These are phyloP conservation scores for Naganishia sp. DNA, from an alignment of 1,284 basidiomycete genomes.

Conservation along the genomic window DNA sequence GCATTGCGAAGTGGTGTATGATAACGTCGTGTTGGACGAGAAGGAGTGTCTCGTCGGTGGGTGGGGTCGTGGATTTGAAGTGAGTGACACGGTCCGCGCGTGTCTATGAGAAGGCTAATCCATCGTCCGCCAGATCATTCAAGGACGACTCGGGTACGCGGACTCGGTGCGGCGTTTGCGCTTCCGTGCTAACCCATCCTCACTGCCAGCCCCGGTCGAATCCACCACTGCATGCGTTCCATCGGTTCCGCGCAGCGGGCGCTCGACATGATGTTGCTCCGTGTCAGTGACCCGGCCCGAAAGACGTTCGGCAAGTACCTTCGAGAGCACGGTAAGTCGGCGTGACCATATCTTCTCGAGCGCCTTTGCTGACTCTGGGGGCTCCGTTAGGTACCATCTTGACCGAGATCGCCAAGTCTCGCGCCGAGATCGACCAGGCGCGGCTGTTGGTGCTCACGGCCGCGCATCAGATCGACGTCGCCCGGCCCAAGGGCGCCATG, in stretches of 20 bases:
- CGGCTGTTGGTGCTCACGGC: conserved; percentile 87
- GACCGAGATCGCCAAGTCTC: conserved; percentile 83
- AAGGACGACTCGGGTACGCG: conserved; percentile 86
- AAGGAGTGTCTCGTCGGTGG: conserved; percentile 68
- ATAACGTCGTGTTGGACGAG: conserved; percentile 84
- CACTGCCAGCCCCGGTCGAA: conserved; percentile 74
- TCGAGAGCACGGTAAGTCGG: conserved; percentile 75
- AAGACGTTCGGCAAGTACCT: conserved; percentile 94
- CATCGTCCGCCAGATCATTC: conserved; percentile 70
- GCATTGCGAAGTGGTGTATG: conserved; percentile 92
- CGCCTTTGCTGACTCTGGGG: not conserved
- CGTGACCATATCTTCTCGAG: not conserved
- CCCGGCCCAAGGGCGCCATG: conserved; percentile 87
- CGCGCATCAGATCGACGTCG: conserved; percentile 88
- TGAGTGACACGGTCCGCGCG: conserved; percentile 41
- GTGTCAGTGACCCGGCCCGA: conserved; percentile 85
- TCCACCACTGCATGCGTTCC: conserved; percentile 98
- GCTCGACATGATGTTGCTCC: conserved; percentile 81
- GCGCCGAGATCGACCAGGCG: conserved; percentile 88
- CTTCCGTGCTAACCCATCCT: not conserved
- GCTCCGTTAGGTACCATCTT: conserved; percentile 71
- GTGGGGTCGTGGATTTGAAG: conserved; percentile 91
- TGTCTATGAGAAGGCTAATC: not conserved
- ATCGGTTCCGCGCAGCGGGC: conserved; percentile 85
- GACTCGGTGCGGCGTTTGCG: not conserved